These are phyloP conservation scores for Boletus coccyginus DNA, from an alignment of 768 basidiomycete species.

Conservation along the genomic window DNA sequence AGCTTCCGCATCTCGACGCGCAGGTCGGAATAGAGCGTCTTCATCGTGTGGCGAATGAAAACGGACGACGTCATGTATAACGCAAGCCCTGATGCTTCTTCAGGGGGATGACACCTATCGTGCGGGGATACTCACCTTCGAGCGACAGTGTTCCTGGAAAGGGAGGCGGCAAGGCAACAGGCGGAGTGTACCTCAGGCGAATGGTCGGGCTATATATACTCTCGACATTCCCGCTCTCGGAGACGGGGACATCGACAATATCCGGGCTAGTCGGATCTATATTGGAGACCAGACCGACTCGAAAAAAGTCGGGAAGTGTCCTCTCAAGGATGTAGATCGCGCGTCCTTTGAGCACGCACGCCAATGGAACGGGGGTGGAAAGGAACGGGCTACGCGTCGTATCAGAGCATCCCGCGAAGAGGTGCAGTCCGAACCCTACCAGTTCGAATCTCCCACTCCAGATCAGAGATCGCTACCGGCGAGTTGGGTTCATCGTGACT, in stretches of 20 bases:
- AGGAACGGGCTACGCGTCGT: constrained; percentile 13
- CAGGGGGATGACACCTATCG: background rate
- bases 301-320: constrained; percentile 73
- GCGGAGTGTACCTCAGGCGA: constrained; percentile 66
- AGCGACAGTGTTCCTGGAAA: constrained; percentile 67
- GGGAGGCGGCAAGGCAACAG: constrained; percentile 59
- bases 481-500: constrained; percentile 11
- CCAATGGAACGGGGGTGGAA: too few species aligned
- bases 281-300: constrained; percentile 57
- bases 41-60: constrained; percentile 71
- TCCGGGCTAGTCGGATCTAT: constrained; percentile 45
- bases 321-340: constrained; percentile 65
- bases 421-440: constrained; percentile 39
- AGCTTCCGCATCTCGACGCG: constrained; percentile 54
- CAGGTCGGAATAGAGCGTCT: constrained; percentile 69
- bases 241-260: constrained; percentile 21
- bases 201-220: constrained; percentile 63
- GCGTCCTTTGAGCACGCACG: constrained; percentile 46
- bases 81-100: constrained; percentile 52
- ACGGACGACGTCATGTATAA: constrained; percentile 70
- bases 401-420: constrained; percentile 27
- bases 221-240: constrained; percentile 34
- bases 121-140: constrained; percentile 51
- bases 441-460: constrained; percentile 77
- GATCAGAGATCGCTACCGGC: constrained; percentile 48